Percentiles rank a stretch among this genome's conserved stretches.
These are phyloP conservation scores for Setomelanomma holmii DNA, from an alignment of 2,329 filamentous ascomycete species.

Conservation along the genomic window DNA sequence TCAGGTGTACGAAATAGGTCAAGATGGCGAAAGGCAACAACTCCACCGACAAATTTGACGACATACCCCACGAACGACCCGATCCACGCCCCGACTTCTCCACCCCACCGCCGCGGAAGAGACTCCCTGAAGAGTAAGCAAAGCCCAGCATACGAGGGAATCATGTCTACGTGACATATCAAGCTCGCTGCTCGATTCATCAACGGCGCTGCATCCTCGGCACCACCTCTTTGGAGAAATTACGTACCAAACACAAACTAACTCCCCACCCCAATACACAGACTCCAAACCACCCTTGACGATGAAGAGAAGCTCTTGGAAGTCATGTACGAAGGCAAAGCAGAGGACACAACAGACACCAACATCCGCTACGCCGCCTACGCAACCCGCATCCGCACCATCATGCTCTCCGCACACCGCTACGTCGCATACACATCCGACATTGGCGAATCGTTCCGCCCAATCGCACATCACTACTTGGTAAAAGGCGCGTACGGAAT, in stretches of 20 bases:
- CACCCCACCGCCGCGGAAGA: constrained; percentile 57
- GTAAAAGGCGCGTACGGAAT: constrained; percentile 86
- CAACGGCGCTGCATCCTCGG: too few relatives aligned
- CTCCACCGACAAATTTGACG: constrained; percentile 34
- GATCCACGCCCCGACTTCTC: constrained; percentile 58
- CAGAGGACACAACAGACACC: constrained; percentile 81
- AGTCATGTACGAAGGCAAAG: constrained; percentile 77
- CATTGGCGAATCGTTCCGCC: constrained; percentile 94
- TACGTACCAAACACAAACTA: too few relatives aligned
- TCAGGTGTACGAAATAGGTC: too few relatives aligned
- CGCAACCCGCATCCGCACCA: constrained; percentile 81
- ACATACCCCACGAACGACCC: constrained; percentile 51
- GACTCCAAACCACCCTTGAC: constrained; percentile 64
- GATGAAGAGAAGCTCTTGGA: constrained; percentile 77
- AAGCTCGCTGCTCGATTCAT: too few relatives aligned
- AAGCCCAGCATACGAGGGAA: too few relatives aligned
- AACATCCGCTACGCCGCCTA: constrained; percentile 92
- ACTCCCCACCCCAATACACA: too few relatives aligned
- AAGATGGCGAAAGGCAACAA: constrained; percentile 50
- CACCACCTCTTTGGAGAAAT: too few relatives aligned
- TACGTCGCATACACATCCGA: constrained; percentile 98
- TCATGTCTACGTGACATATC: too few relatives aligned
- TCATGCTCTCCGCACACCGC: constrained; percentile 87
- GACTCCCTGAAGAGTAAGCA: constrained; percentile 61
- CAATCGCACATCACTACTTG: constrained; percentile 83